Base-by-base conservation (phyloP, 768 basidiomycete species). In the Leccinum subgranulosum region DNA sequence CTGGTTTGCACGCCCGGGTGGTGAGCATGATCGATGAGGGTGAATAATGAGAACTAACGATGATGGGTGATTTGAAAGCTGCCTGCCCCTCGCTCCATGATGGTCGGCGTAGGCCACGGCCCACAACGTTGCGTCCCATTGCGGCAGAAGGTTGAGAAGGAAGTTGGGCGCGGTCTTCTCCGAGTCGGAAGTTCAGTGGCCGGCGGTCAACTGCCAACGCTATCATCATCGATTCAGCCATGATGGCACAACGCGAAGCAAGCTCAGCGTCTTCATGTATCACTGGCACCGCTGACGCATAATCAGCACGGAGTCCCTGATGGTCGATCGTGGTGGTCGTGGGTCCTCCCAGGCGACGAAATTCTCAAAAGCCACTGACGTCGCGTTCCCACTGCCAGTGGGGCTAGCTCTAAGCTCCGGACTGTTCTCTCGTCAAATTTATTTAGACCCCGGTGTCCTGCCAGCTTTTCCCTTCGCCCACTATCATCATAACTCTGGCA, bases 251-350 rank as follows among this genome's bases (percentile, higher is more conserved):
- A 61, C 52, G 41, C 51, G 48, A 59, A 63, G 41, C 41, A 43
- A 21, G 41, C 7, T 46, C 23, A 23, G 28, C 14, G 9, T 15
- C 27, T 23, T n/a, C 5, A 10, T 23, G 54, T 54, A 45, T 48
- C 41, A 28, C 25, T 33, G 31, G 31, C 39, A 41, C 39, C 41
- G 57, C 48, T 58, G 46, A 49, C 53, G 62, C 51, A 60, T 34
- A 25, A 28, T 11, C 36, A 54, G 41, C 7, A 33, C 25, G 41
- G 19, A 19, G 6, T 51, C 36, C 27, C 41, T 21, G 10, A 12
- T 47, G 43, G 53, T 60, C 64, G 64, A 63, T 60, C 58, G 50
- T 9, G 49, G 56, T 47, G 39, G 58, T 36, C 60, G 60, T 60
- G 49, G 52, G 25, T 25, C 52, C 53, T 29, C 63, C 53, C 59